phyloP scores from a whole-genome alignment of 495 filamentous ascomycete genomes.

The Corynascus novoguineensis region DNA sequence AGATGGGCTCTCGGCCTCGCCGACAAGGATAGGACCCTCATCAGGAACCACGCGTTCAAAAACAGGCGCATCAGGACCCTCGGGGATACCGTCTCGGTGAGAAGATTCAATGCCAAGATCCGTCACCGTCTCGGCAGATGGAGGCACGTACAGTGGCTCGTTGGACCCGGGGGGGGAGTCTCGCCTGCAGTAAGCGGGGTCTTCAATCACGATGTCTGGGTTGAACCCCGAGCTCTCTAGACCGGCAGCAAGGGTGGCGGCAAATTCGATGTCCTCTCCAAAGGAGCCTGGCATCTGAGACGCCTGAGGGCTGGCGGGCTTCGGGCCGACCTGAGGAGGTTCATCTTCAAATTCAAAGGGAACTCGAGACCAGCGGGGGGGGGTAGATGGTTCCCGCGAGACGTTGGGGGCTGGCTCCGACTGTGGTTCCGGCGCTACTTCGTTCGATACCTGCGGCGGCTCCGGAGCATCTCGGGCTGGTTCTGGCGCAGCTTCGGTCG shows the following conservation, averaged over 20 bases:
- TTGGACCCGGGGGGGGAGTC: conserved; percentile 60
- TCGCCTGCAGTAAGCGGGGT: conserved; percentile 56
- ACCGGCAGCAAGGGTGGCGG: conserved; percentile 64
- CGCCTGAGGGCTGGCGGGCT: conserved; percentile 31
- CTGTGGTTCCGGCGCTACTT: conserved; percentile 1
- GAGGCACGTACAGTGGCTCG: conserved; percentile 41
- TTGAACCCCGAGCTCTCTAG: conserved; percentile 64
- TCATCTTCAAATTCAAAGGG: conserved; percentile 20
- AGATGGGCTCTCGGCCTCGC: neutral
- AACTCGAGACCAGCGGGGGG: conserved; percentile 2
- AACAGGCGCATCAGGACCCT: conserved; percentile 18
- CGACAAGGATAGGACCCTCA: neutral
- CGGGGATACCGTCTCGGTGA: conserved; percentile 1
- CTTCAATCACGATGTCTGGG: conserved; percentile 62
- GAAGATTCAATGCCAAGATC: conserved; percentile 25
- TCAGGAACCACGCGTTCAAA: conserved; percentile 11
- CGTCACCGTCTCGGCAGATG: conserved; percentile 41
- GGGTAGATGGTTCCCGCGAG: conserved; percentile 8
- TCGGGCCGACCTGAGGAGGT: conserved; percentile 26
- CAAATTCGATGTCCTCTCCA: conserved; percentile 60
- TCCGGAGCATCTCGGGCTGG: neutral
- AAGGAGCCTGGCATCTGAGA: conserved; percentile 47
- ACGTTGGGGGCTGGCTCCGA: neutral
- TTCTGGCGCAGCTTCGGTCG: neutral
- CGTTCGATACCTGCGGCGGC: neutral